Conservation (phyloP, 495 filamentous ascomycete species). For the Penicillium subrubescens region DNA sequence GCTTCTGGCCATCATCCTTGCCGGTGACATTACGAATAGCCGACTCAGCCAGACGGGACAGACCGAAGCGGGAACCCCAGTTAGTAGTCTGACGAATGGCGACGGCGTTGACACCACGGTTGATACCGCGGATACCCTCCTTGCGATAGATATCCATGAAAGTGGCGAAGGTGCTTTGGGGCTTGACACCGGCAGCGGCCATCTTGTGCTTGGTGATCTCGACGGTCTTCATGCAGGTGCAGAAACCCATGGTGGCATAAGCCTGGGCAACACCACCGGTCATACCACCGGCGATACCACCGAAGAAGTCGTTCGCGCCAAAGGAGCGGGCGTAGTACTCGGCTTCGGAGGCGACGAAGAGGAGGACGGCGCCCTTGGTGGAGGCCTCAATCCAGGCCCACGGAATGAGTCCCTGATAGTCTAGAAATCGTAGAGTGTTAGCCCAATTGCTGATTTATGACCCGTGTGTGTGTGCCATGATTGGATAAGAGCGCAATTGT, state of each 20-base stretch:
- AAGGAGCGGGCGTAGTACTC: constrained; percentile 84
- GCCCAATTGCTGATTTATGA: not conserved
- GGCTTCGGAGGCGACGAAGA: constrained; percentile 98
- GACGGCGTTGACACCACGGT: constrained; percentile 96
- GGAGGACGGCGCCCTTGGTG: constrained; percentile 97
- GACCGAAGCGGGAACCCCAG: constrained; percentile 95
- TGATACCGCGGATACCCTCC: constrained; percentile 95
- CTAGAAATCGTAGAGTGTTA: constrained; percentile 45
- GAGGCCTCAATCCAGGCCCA: constrained; percentile 99
- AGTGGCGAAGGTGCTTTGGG: constrained; percentile 83
- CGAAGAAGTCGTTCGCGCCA: constrained; percentile 82
- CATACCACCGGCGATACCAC: constrained; percentile 91
- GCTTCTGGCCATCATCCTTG: constrained; percentile 78
- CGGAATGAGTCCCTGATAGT: constrained; percentile 99
- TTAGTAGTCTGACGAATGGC: constrained; percentile 99
- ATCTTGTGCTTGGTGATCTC: constrained; percentile 99
- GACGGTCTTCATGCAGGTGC: constrained; percentile 99
- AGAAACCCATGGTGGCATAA: constrained; percentile 99
- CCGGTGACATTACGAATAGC: constrained; percentile 78
- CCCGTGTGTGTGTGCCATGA: not conserved
- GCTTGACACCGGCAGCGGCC: constrained; percentile 78
- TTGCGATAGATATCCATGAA: constrained; percentile 97
- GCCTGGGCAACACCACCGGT: constrained; percentile 94
- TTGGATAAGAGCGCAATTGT: not conserved
- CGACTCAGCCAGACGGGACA: constrained; percentile 85